phyloP scores from a whole-genome alignment of 164 flowering plant genomes.

The Paratinospora sagittata region DNA sequence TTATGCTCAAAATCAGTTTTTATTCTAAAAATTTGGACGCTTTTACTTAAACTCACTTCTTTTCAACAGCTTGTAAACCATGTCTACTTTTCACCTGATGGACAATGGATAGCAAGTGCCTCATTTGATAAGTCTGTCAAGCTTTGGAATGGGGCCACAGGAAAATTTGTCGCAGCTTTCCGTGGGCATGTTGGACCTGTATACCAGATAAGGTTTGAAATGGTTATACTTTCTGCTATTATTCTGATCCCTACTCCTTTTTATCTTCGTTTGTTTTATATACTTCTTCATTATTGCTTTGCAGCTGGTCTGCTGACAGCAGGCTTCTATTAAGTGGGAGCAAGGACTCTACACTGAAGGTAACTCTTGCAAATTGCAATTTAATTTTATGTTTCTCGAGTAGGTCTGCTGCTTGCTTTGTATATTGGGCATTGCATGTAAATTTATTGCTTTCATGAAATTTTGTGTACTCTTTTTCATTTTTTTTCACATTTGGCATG shows the following conservation, averaged over 20 bases:
- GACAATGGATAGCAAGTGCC: conserved; percentile 97
- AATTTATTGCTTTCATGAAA: not conserved
- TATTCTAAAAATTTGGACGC: not conserved
- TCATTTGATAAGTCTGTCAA: conserved; percentile 96
- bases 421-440: not conserved
- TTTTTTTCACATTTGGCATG: not conserved
- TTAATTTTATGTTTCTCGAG: not conserved
- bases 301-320: conserved; percentile 99
- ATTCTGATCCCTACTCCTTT: not conserved
- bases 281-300: conserved; percentile 13
- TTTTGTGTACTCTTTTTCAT: not conserved
- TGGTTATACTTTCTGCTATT: not conserved
- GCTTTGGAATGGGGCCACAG: conserved; percentile 92
- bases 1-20: not conserved
- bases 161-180: conserved; percentile 81
- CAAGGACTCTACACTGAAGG: conserved; percentile 96
- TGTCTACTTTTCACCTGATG: conserved; percentile 97
- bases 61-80: conserved; percentile 86
- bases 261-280: conserved; percentile 7
- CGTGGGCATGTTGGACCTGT: conserved; percentile 99
- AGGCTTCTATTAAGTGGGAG: conserved; percentile 96
- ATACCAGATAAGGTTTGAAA: conserved; percentile 81
- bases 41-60: conserved; percentile 7
- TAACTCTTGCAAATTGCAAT: conserved; percentile 10
- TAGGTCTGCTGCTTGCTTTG: not conserved